Evolutionary conservation across 345 rosid species (phyloP), one percentile per base, ranked within the genome.

Genomic region (Gossypium mustelinum): DNA sequence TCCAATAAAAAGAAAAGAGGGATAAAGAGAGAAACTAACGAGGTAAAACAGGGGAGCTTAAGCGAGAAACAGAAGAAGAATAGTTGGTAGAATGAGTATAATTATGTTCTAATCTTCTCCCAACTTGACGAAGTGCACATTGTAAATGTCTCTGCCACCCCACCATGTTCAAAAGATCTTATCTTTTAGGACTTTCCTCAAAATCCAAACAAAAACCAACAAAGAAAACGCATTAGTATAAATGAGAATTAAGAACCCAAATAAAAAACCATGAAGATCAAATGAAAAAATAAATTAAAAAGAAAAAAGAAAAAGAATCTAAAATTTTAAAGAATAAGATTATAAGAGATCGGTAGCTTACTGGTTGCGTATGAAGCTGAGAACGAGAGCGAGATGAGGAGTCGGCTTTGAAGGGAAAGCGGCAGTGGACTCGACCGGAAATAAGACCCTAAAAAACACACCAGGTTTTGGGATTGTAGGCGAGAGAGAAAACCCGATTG

Each of bases 91-190:
- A 64, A 1, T 84, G 72, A 77, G 76, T 78, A 83, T 74, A 70
- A 71, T 65, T 73, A 25, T 70, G 75, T 73, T 68, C 89, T 75
- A 81, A 83, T 60, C 83, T 79, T 72, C 76, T 88, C 68, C 84
- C 86, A 64, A 84, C 81, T 50, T 81, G 89, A 68, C 85, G 86
- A 80, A 89, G 41, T 14, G 79, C 74, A 1, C 75, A 72, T 75
- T 83, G 96, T 51, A 94, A 77, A 82, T 88, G 80, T 77, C 89
- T 86, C 81, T 84, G 94, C 97, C 97, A 92, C 22, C 86, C 91
- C 81, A 84, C 89, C 98, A 89, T 91, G 77, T 48, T 75, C 4
- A 75, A 57, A 48, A 27, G 20, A 25, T 68, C 43, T 48, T 68
- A 20, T 68, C 71, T 47, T 47, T 68, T 13, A 68, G 72, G 72